Evolutionary conservation across 1,139 yeast genomes (phyloP), one percentile per base, ranked within the genome.

Genomic region (Suhomyces bribrorum): DNA sequence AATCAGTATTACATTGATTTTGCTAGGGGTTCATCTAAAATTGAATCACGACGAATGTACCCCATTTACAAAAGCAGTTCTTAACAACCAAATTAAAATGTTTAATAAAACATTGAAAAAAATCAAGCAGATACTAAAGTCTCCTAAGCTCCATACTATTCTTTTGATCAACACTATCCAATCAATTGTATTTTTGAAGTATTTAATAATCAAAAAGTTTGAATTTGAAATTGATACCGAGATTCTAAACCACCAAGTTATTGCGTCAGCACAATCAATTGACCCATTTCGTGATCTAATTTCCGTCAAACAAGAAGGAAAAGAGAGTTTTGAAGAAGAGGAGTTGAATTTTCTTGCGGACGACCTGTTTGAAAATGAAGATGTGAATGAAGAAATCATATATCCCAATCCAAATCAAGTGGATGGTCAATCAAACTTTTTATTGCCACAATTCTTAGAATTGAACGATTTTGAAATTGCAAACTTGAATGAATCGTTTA

Each of bases 1-100:
- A 7, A 51, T 69, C 11, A 65, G 73, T 26, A 51, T 66, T 18
- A 61, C 55, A 1, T 52, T 68, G 29, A 51, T 63, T 7, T 37
- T 66, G 5, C 47, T 59, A 17, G 54, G 61, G 17, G 30, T 60
- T 29, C 53, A 56, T 36, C 52, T 52, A 11, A 52, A 42, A 37
- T 39, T 41, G 32, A 33, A 40, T 14, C 37, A 36, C 9, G 43
- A 49, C 11, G 48, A 44, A 13, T 48, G 56, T 15, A 48, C 49
- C 8, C 28, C 44, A 13, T 40, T 36, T 32, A 31, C 37, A 13
- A 38, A 43, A 20, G 41, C 37, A 8, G 45, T 59, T 2, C 52
- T 67, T 25, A 60, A 61, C 35, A 62, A 65, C 35, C 75, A 70
- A 45, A 48, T 63, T 9, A 57, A 53, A 31, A 50, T 69, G 22